Evolutionary conservation across 306 rosid species (phyloP), one percentile per base, ranked within the genome.

Genomic region (Cicer pinnatifidum): DNA sequence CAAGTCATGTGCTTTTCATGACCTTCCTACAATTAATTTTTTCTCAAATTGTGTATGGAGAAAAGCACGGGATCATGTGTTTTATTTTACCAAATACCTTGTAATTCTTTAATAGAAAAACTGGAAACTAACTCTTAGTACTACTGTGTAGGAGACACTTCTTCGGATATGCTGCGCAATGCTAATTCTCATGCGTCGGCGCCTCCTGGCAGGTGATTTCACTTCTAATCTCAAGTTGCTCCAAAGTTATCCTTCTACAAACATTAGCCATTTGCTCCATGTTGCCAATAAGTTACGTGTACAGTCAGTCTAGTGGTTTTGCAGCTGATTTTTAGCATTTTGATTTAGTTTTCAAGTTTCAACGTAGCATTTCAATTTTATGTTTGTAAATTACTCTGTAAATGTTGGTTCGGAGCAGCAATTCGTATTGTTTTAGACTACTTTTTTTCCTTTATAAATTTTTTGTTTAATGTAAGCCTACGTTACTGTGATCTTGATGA

Each of bases 171-270:
- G 98, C 82, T 89, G 96, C 72, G 96, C 98, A 45, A 94, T 94
- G 98, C 81, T 94, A 76, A 87, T 91, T 78, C 91, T 94, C 37
- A 61, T 89, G 46, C 96, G 98, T 62, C 82, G 94, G 53, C 96
- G 97, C 60, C 89, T 94, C 51, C 86, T 94, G 37, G 98, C 98
- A 0, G 98, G 98, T 45, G 98, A 94, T 91, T 94, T 94, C 82
- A 94, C 98, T 38, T 85, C 98, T 6, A 94, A 94, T 86, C 98
- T 94, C 81, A 94, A 94, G 84, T 83, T 94, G 79, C 86, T 94
- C 64, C 98, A 94, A 75, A 75, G 82, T 68, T 94, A 91, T 67
- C 98, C 98, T 7, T 87, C 97, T 8, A 85, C 95, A 37, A 94
- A 91, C 87, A 91, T 94, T 67, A 84, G 95, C 52, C 98, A 94